Base-by-base conservation (phyloP, 1,284 basidiomycete species). In the Ganoderma boninense region DNA sequence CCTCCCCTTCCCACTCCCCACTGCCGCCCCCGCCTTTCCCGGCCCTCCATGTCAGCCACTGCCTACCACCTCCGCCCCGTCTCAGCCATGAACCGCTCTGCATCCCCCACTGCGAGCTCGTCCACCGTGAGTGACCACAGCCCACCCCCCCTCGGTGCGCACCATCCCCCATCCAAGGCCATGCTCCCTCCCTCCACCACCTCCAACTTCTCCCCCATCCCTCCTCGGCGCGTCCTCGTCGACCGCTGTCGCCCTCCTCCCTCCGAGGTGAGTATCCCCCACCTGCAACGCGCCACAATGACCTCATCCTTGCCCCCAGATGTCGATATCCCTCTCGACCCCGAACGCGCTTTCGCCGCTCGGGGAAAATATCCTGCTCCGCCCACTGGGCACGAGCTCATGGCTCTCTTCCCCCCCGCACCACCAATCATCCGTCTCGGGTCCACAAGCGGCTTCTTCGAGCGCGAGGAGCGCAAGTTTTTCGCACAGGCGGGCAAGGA, bases 311-410 rank as follows among this genome's bases (percentile, higher is more conserved):
- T 43, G 23, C 62, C 13, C 71, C n/a, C 74, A 90, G 90, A 91
- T 77, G 81, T 91, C 73, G 89, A 90, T 78, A 84, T 90, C 67
- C 81, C 85, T 0, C 84, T 87, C 69, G 80, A 84, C 43, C 80
- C 67, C 38, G 69, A 68, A 32, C 73, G 83, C 65, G 86, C 86
- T 74, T 80, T 83, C 52, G 78, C 80, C 6, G 80, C 83, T 7
- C 82, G 88, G 63, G 73, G 73, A 67, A 88, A 88, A 73, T 92
- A 89, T 77, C 92, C 92, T 29, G 86, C 90, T 0, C 92, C 92
- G 0, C 90, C 90, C 5, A 92, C 91, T 0, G 92, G 92, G 2
- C 92, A 94, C 74, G 91, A 94, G 73, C 86, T 94, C 74, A 94
- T 94, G 92, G 90, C 90, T 13, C 86, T 94, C 82, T 93, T 93